Conservation (phyloP, 169 alveolate species). For the Plasmodium cynomolgi region DNA sequence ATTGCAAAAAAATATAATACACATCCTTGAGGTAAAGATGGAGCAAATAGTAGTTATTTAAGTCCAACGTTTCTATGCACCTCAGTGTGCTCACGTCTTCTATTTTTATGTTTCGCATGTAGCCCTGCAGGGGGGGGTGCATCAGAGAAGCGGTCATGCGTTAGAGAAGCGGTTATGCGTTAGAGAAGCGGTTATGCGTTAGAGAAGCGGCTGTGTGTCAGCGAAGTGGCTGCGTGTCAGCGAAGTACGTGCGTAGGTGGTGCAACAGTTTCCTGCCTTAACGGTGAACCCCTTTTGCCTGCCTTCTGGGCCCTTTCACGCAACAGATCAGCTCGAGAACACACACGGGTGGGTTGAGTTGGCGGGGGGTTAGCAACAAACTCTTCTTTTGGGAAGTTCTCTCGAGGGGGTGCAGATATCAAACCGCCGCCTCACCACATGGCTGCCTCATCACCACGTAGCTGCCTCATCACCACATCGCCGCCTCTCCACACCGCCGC, state of each 20-base stretch:
- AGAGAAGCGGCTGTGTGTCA: neutral
- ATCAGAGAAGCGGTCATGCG: neutral
- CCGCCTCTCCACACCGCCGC: neutral
- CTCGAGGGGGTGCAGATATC: no score
- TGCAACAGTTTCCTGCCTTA: no score
- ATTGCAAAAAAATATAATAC: constrained; percentile 29
- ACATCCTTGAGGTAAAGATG: constrained; percentile 26
- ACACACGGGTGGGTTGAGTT: no score
- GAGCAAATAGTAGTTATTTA: constrained; percentile 32
- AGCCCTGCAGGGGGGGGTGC: constrained; percentile 8
- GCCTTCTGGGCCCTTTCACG: no score
- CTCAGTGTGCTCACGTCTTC: constrained; percentile 14
- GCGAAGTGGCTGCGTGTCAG: no score
- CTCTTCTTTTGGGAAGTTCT: no score
- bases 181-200: neutral
- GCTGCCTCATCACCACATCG: no score
- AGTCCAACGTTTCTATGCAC: constrained; percentile 14
- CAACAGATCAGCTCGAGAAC: no score
- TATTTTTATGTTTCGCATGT: constrained; percentile 37
- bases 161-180: neutral
- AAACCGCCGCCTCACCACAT: no score
- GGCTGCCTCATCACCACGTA: no score
- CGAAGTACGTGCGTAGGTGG: neutral
- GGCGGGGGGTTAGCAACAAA: no score
- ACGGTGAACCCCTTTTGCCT: no score